Conservation (phyloP, 108 stramenopile species). For the Parietichytrium sp. region DNA sequence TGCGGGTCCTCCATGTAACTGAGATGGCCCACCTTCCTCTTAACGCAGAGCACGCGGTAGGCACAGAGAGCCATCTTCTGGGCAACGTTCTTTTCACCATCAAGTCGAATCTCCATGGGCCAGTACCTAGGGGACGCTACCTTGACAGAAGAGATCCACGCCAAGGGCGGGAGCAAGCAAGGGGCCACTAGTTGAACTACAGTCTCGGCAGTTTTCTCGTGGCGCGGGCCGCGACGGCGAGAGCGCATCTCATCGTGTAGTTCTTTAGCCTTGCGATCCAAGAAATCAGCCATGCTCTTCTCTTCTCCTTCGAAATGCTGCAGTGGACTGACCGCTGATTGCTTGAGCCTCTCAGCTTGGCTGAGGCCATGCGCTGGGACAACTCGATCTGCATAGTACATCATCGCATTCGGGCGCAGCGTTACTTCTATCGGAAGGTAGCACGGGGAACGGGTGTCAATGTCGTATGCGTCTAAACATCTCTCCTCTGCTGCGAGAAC, state of each 20-base stretch:
- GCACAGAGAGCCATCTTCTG: conserved; percentile 23
- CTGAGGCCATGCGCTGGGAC: not conserved
- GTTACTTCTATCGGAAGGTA: conserved; percentile 46
- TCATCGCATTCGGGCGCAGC: not conserved
- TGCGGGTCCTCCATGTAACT: conserved; percentile 21
- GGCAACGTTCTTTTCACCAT: conserved; percentile 1
- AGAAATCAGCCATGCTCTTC: too few species aligned
- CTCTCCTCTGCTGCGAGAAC: conserved; percentile 85
- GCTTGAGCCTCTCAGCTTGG: too few species aligned
- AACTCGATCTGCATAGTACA: not conserved
- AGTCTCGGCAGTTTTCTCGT: not conserved
- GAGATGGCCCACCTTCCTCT: conserved; percentile 20
- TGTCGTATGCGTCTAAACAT: conserved; percentile 78
- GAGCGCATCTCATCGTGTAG: too few species aligned
- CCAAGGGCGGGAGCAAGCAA: conserved; percentile 53
- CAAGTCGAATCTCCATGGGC: conserved; percentile 42
- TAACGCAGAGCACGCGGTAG: conserved; percentile 33
- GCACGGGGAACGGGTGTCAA: conserved; percentile 68
- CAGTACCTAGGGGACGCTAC: conserved; percentile 51
- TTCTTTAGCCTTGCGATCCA: too few species aligned
- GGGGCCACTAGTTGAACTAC: conserved; percentile 47
- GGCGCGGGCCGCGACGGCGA: not conserved
- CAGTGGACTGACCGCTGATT: too few species aligned
- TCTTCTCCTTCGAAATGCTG: too few species aligned
- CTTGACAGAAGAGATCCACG: conserved; percentile 37